A percentile compares a stretch with the other conserved stretches of the same genome.
These are phyloP conservation scores for Verticillium longisporum DNA, from an alignment of 2,329 filamentous ascomycete species.

Conservation along the genomic window DNA sequence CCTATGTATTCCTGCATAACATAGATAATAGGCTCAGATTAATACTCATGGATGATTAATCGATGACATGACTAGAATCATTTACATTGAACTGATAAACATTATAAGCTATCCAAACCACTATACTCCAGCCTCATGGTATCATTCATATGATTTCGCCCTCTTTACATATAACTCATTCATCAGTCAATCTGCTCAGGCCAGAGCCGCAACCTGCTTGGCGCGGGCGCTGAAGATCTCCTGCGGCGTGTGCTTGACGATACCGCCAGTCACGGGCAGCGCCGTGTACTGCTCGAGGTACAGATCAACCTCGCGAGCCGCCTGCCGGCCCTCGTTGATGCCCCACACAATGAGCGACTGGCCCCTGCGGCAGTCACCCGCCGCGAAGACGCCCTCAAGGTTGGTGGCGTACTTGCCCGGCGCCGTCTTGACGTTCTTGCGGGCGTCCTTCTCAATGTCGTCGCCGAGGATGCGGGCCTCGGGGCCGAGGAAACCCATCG, in stretches of 20 bases:
- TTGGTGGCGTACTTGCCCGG: slow-evolving; percentile 85
- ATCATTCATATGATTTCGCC: neutral
- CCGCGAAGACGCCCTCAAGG: slow-evolving; percentile 81
- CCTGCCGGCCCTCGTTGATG: slow-evolving; percentile 94
- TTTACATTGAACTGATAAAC: neutral
- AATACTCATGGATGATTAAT: neutral
- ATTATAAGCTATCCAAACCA: neutral
- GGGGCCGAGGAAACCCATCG: slow-evolving; percentile 95
- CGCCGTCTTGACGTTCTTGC: slow-evolving; percentile 95
- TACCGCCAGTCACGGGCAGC: slow-evolving; percentile 87
- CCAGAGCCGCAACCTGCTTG: neutral
- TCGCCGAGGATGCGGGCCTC: slow-evolving; percentile 83
- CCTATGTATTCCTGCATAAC: no score
- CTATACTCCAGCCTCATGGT: neutral
- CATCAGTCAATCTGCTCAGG: neutral
- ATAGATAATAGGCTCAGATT: no score
- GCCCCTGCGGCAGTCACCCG: slow-evolving; percentile 89
- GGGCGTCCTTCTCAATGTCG: slow-evolving; percentile 82
- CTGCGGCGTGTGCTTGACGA: slow-evolving; percentile 75
- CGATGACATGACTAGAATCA: neutral
- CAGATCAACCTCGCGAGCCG: slow-evolving; percentile 84
- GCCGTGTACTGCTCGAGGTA: slow-evolving; percentile 75
- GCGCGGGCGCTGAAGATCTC: slow-evolving; percentile 49
- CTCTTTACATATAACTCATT: neutral
- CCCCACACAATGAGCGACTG: slow-evolving; percentile 97